Base-by-base conservation (phyloP, 139 green algal genomes). In the Chara braunii region DNA sequence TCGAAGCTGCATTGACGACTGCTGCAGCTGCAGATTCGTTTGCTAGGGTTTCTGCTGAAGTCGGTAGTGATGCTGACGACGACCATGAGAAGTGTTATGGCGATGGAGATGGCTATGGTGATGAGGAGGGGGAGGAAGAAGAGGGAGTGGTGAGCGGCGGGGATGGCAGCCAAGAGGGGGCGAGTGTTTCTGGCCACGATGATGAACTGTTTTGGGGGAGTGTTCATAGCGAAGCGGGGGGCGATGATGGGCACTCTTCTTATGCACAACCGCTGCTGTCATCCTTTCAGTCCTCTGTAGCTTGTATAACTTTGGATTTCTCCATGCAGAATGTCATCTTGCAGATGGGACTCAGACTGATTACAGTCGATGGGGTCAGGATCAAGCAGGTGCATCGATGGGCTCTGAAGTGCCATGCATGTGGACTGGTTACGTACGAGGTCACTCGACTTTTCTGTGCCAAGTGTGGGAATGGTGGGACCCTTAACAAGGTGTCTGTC, bases 321-420 rank as follows among this genome's bases (percentile, higher is more conserved):
- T 82, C 90, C 1, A 97, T 97, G 90, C 91, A 97, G 80, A 97
- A 97, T 68, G 91, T 97, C 64, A 72, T 91, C 44, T 69, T 95
- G 69, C 77, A 83, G 59, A 79, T 82, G 70, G 67, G 60, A 7
- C 50, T 82, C 36, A 64, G 69, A 23, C 64, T 82, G 2, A 65
- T 89, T 11, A 79, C 86, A 1, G 77, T 75, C 4, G 84, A 95
- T 74, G 91, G 91, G 22, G 69, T 74, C 37, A 80, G 79, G 51
- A 89, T 97, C 68, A 73, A 36, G 23, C 52, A 75, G 28, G 54
- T 91, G 23, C 73, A 56, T n/a, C 43, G 68, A 53, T 71, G 62
- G 62, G 89, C 83, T 40, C 77, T 96, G 63, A 84, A 86, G 64
- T 96, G 90, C 80, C 70, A 74, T 12, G 89, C 89, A 37, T 97